Percentiles rank a stretch among this genome's conserved stretches.
phyloP scores from a whole-genome alignment of 345 rosid genomes.

The Geranium brycei region DNA sequence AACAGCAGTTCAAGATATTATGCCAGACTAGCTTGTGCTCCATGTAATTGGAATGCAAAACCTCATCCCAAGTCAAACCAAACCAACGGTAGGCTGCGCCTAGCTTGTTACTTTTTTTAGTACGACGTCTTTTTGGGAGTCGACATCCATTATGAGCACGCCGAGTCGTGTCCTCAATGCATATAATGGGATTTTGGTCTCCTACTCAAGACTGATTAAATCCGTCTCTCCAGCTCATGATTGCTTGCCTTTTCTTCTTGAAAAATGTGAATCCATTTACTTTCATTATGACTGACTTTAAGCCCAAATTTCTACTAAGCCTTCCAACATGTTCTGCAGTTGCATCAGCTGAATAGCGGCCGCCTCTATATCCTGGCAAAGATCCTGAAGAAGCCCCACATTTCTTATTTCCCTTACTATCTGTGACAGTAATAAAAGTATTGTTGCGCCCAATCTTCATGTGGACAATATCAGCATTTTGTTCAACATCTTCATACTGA shows the following conservation, averaged over 20 bases:
- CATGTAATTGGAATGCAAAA: too few relatives aligned
- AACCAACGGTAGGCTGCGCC: too few relatives aligned
- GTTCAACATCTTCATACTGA: slow-evolving; percentile 23
- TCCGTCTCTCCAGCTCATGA: slow-evolving; percentile 67
- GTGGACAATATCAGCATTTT: slow-evolving; percentile 52
- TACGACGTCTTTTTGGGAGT: slow-evolving; percentile 66
- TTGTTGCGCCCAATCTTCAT: slow-evolving; percentile 64
- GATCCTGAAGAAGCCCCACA: slow-evolving; percentile 47
- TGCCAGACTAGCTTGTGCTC: neutral
- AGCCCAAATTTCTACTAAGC: slow-evolving; percentile 43
- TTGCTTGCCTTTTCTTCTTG: slow-evolving; percentile 70
- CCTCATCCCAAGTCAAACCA: too few relatives aligned
- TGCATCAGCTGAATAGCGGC: slow-evolving; percentile 69
- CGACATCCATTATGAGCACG: slow-evolving; percentile 83
- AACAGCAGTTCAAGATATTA: neutral
- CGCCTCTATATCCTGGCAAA: slow-evolving; percentile 44
- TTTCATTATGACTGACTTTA: slow-evolving; percentile 69
- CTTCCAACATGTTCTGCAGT: slow-evolving; percentile 79
- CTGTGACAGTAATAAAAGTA: slow-evolving; percentile 63
- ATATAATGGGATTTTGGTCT: slow-evolving; percentile 44
- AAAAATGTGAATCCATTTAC: slow-evolving; percentile 75
- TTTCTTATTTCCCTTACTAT: slow-evolving; percentile 68
- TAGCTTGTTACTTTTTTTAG: neutral
- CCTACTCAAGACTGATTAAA: slow-evolving; percentile 27
- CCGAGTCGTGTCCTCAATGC: slow-evolving; percentile 74